phyloP scores from a whole-genome alignment of 2,329 filamentous ascomycete species.

The Pseudocercospora macadamiae region DNA sequence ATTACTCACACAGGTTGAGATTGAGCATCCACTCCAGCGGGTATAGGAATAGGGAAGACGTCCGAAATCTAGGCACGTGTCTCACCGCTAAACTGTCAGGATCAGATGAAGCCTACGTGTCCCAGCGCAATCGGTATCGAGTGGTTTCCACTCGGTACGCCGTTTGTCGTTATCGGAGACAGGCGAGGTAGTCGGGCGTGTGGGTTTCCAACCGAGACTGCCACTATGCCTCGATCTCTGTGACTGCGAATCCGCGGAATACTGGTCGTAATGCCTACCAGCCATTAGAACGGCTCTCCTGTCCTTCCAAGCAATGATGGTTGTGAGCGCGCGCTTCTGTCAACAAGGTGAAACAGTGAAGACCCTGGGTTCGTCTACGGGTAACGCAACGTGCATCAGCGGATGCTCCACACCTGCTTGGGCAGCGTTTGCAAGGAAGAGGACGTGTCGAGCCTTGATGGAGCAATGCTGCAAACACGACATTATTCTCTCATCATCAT shows the following conservation, averaged over 20 bases:
- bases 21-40: conserved; percentile 2
- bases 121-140: background rate
- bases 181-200: background rate
- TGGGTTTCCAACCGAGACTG: no score
- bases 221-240: no score
- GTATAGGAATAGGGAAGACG: background rate
- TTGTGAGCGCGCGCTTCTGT: background rate
- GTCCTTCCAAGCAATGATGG: background rate
- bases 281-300: no score
- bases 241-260: no score
- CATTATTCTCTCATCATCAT: background rate
- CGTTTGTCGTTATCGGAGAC: background rate
- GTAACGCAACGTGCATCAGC: conserved; percentile 7
- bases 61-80: background rate
- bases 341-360: background rate
- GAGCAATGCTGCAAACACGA: background rate
- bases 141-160: background rate
- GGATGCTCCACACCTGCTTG: background rate
- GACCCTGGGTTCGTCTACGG: conserved; percentile 4
- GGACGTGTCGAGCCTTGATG: background rate
- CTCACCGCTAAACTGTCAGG: background rate
- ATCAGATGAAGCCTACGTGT: background rate
- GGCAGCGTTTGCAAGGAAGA: background rate
- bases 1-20: background rate
- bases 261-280: background rate